Evolutionary conservation across 2,329 filamentous ascomycete genomes (phyloP).

Genomic region (Phialemonium atrogriseum): DNA sequence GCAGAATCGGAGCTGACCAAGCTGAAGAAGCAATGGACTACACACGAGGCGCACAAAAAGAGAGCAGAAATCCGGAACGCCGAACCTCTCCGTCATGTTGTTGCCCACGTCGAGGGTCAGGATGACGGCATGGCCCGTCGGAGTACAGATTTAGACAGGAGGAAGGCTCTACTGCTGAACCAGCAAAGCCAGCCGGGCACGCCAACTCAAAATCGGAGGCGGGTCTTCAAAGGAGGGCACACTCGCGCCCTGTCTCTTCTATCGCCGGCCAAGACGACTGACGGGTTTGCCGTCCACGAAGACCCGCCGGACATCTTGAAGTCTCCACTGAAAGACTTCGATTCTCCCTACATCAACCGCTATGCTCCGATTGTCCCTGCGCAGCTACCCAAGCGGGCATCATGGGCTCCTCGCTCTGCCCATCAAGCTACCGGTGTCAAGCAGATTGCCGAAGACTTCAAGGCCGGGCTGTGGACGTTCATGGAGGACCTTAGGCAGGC

Average conservation of each 20-base stretch:
- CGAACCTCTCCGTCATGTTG: constrained; percentile 46
- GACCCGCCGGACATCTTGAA: constrained; percentile 35
- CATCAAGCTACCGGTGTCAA: constrained; percentile 44
- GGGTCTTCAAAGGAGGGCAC: constrained; percentile 61
- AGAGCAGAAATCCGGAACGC: constrained; percentile 57
- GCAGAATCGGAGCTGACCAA: constrained; percentile 69
- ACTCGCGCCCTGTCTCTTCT: constrained; percentile 67
- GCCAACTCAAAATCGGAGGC: constrained; percentile 39
- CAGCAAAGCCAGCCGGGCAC: constrained; percentile 32
- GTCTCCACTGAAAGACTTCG: constrained; percentile 21
- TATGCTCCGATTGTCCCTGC: constrained; percentile 24
- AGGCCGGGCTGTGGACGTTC: constrained; percentile 85
- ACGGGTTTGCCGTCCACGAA: constrained; percentile 34
- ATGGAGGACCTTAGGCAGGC: constrained; percentile 92
- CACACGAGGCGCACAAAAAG: constrained; percentile 70
- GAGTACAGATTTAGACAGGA: constrained; percentile 60
- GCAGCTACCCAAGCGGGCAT: constrained; percentile 44
- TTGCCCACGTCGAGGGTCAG: constrained; percentile 11
- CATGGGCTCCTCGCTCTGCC: constrained; percentile 47
- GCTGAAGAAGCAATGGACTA: constrained; percentile 78
- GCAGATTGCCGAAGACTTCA: constrained; percentile 83
- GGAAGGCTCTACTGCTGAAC: constrained; percentile 56
- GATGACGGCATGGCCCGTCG: constrained; percentile 30
- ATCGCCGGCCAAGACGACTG: constrained; percentile 51
- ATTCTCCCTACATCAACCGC: constrained; percentile 19